Conservation (phyloP, 2,329 filamentous ascomycete genomes). For the Microdochium paspali region DNA sequence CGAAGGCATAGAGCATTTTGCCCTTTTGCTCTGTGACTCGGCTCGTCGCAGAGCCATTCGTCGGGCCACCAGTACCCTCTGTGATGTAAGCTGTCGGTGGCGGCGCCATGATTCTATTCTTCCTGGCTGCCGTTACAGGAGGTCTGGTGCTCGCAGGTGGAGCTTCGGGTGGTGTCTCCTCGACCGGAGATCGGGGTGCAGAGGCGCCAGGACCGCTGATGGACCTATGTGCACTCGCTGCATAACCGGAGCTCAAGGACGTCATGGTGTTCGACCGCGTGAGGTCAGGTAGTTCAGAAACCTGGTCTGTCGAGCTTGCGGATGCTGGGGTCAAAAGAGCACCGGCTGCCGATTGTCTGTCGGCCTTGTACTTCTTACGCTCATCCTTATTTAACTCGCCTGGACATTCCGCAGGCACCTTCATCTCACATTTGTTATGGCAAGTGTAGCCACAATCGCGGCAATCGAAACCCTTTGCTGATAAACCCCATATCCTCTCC, state of each 20-base stretch:
- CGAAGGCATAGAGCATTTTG: conserved; percentile 85
- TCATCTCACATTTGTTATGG: conserved; percentile 98
- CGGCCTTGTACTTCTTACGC: conserved; percentile 83
- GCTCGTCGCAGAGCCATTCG: conserved; percentile 27
- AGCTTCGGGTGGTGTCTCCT: conserved; percentile 35
- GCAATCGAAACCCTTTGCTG: conserved; percentile 93
- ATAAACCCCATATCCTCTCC: conserved; percentile 93
- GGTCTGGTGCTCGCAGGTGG: conserved; percentile 32
- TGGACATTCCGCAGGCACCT: conserved; percentile 90
- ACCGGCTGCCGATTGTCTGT: conserved; percentile 73
- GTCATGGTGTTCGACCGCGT: conserved; percentile 82
- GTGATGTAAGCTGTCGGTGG: conserved; percentile 75
- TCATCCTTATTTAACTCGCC: conserved; percentile 92
- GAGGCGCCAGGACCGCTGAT: conserved; percentile 45
- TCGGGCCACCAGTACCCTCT: conserved; percentile 45
- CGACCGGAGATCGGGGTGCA: conserved; percentile 34
- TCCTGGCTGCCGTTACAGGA: conserved; percentile 34
- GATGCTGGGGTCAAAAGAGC: conserved; percentile 39
- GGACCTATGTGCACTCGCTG: conserved; percentile 67
- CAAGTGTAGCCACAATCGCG: conserved; percentile 96
- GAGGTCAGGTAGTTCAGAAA: conserved; percentile 57
- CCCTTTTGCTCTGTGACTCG: conserved; percentile 52
- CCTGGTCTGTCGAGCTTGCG: conserved; percentile 34
- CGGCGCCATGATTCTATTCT: conserved; percentile 74
- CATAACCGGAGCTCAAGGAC: conserved; percentile 81